Percentiles rank a stretch among this genome's conserved stretches.
Evolutionary conservation across 139 green algal species (phyloP).

Genomic region (Marvania coccoides): DNA sequence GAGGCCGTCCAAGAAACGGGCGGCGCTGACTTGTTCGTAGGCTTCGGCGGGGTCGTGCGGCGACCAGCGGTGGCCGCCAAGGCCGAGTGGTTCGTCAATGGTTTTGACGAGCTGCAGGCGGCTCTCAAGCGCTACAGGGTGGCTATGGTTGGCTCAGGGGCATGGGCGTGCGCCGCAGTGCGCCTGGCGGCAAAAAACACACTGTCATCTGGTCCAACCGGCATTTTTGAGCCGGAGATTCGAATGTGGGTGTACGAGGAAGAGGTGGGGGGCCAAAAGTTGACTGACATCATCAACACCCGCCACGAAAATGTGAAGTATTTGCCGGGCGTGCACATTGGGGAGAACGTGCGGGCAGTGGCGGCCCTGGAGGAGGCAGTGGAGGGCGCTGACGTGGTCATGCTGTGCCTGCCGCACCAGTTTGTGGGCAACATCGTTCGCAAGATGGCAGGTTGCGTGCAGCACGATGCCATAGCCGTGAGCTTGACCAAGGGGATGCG

Average conservation of each 20-base stretch:
- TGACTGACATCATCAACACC: slow-evolving; percentile 63
- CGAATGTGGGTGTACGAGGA: slow-evolving; percentile 33
- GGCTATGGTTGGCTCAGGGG: slow-evolving; percentile 40
- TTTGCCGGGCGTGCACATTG: slow-evolving; percentile 44
- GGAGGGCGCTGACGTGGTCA: slow-evolving; percentile 33
- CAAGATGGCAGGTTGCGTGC: slow-evolving; percentile 28
- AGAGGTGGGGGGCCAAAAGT: slow-evolving; percentile 24
- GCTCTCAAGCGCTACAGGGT: slow-evolving; percentile 10
- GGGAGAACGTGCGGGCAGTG: slow-evolving; percentile 38
- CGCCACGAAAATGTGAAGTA: slow-evolving; percentile 59
- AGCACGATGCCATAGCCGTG: slow-evolving; percentile 47
- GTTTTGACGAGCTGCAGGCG: slow-evolving; percentile 23
- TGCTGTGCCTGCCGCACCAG: slow-evolving; percentile 53
- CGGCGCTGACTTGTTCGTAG: slow-evolving; percentile 65
- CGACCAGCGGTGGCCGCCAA: slow-evolving; percentile 30
- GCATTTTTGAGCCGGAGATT: slow-evolving; percentile 50
- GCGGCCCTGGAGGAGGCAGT: slow-evolving; percentile 32
- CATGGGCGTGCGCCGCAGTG: slow-evolving; percentile 51
- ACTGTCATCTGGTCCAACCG: slow-evolving; percentile 15
- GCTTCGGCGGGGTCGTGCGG: slow-evolving; percentile 48
- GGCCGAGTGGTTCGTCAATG: slow-evolving; percentile 56
- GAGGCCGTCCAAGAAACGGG: slow-evolving; percentile 44
- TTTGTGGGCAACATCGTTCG: slow-evolving; percentile 55
- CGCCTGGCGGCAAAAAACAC: slow-evolving; percentile 43
- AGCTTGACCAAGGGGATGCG: slow-evolving; percentile 75